These are phyloP conservation scores for Micromonas pusilla DNA, from an alignment of 139 green algal species.

Conservation along the genomic window DNA sequence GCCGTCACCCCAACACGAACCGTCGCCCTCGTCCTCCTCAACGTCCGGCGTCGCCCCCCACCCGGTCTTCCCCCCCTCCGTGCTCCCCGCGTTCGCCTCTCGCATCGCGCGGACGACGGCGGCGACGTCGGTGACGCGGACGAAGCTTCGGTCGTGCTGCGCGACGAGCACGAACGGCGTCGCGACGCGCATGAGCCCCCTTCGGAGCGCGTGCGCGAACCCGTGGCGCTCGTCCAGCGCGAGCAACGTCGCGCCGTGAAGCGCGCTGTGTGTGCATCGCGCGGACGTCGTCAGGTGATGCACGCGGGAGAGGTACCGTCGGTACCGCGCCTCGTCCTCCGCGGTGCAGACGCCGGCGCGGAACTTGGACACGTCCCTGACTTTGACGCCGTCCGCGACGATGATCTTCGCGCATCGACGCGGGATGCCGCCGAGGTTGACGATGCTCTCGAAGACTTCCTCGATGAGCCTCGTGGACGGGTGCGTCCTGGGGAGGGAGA, in stretches of 20 bases:
- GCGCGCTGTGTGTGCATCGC: neutral
- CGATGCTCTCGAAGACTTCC: neutral
- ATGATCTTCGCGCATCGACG: neutral
- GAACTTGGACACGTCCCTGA: neutral
- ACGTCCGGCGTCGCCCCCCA: too few species aligned
- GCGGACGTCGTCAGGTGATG: neutral
- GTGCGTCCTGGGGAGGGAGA: too few species aligned
- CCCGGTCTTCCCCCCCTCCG: too few species aligned
- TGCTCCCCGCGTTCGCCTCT: neutral
- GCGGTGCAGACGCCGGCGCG: neutral
- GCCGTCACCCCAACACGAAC: too few species aligned
- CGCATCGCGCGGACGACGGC: neutral
- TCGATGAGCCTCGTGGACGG: constrained; percentile 2
- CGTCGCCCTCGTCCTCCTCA: too few species aligned
- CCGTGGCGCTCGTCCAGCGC: constrained; percentile 15
- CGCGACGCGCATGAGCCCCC: constrained; percentile 5
- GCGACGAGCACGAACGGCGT: constrained; percentile 21
- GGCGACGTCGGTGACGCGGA: neutral
- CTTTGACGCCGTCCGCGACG: constrained; percentile 2
- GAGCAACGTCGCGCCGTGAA: neutral
- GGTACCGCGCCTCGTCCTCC: neutral
- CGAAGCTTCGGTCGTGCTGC: constrained; percentile 24
- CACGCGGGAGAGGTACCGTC: neutral
- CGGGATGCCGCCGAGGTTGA: neutral
- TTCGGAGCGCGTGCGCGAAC: constrained; percentile 13